phyloP scores from a whole-genome alignment of 768 basidiomycete genomes.

The Cytidiella melzeri region DNA sequence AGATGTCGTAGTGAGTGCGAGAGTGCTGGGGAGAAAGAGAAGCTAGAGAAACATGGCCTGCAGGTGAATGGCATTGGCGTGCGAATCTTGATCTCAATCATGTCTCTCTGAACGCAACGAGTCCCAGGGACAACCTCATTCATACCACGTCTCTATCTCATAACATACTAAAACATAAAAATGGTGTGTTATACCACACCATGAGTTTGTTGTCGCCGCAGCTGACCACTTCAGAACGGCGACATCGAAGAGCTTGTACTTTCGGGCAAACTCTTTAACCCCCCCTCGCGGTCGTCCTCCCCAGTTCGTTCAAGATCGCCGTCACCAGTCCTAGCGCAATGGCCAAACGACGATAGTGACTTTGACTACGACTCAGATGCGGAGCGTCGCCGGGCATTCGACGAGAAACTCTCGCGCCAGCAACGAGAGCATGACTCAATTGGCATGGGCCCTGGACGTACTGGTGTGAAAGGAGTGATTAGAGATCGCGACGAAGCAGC shows the following conservation, averaged over 20 bases:
- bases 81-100: background rate
- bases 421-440: slow-evolving; percentile 48
- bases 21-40: background rate
- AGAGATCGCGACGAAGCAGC: slow-evolving; percentile 72
- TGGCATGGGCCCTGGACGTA: slow-evolving; percentile 81
- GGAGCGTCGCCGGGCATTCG: slow-evolving; percentile 25
- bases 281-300: slow-evolving; percentile 46
- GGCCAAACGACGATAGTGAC: slow-evolving; percentile 47
- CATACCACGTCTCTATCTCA: background rate
- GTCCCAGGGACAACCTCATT: too few relatives aligned
- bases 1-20: too few relatives aligned
- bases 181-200: slow-evolving; percentile 3
- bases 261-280: slow-evolving; percentile 71
- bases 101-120: too few relatives aligned
- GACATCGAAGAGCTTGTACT: slow-evolving; percentile 70
- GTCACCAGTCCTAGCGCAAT: slow-evolving; percentile 38
- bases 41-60: background rate
- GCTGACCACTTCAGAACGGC: slow-evolving; percentile 14
- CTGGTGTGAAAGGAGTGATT: slow-evolving; percentile 86
- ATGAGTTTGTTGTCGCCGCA: background rate
- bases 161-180: background rate
- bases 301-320: slow-evolving; percentile 61
- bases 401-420: slow-evolving; percentile 16
- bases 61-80: background rate
- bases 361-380: slow-evolving; percentile 40